Base-by-base conservation (phyloP, 73 alveolate species). In the Paramecium caudatum region DNA sequence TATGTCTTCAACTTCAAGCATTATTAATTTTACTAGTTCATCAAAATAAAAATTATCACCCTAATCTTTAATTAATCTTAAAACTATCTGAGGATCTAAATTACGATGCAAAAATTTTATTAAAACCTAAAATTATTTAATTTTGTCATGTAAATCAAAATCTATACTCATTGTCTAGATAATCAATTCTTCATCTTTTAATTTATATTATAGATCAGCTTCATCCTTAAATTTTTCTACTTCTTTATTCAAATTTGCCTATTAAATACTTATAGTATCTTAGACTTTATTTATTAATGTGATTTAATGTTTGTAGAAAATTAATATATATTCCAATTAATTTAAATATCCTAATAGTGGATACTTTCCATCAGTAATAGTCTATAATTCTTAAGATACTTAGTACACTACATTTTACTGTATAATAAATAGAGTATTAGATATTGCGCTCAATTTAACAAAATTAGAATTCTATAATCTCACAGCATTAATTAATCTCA, bases 81-180 rank as follows among this genome's bases (percentile, higher is more conserved):
- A 27, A 0, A 55, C 30, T 23, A 12, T 55, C 45, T 23, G 7
- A 27, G 23, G 17, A 27, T 55, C 80, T 55, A 55, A 5, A 55
- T 55, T 55, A 13, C 80, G 80, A 55, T 55, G 80, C 80, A 55
- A 10, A 55, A 55, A 55, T 10, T 55, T 55, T 3, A 55, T 55
- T 3, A 55, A 21, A 7, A 43, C 30, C 30, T 55, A 10, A 21
- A 55, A 55, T 19, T 55, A 27, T 10, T 55, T 43, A 55, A 55
- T 12, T 21, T 55, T 55, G n/a, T 55, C 30, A 4, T 55, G 12
- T 4, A 55, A 16, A 55, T 10, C 23, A 3, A 17, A 55, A 55
- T 55, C 80, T 5, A 55, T 55, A 4, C 46, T 27, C 8, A 55
- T 55, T 21, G 41, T 27, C 30, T 55, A 10, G 4, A 55, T 37